These are phyloP conservation scores for Litchi chinensis DNA, from an alignment of 345 rosid species.

Conservation along the genomic window DNA sequence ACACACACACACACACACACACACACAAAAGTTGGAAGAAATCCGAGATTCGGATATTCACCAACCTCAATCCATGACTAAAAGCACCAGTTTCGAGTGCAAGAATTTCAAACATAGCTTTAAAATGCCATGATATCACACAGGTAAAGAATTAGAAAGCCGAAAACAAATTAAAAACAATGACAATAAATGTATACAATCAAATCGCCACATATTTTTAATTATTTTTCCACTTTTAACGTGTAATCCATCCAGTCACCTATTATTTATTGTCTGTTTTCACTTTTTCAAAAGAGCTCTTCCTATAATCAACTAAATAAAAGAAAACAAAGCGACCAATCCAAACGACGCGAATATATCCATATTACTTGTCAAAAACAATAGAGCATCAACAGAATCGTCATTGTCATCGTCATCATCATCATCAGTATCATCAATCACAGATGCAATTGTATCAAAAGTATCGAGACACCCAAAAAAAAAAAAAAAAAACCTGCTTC, in stretches of 20 bases:
- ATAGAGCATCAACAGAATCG: not conserved
- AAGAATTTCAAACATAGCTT: not conserved
- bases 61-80: not conserved
- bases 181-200: too few relatives aligned
- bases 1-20: too few relatives aligned
- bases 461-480: not conserved
- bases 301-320: not conserved
- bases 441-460: not conserved
- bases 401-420: not conserved
- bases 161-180: too few relatives aligned
- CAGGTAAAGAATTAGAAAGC: too few relatives aligned
- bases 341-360: not conserved
- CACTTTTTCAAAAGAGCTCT: not conserved
- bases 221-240: not conserved
- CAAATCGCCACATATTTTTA: not conserved
- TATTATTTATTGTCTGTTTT: not conserved
- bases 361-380: not conserved
- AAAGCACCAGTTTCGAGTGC: not conserved
- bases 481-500: constrained; percentile 36
- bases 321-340: not conserved
- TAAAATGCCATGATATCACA: not conserved
- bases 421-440: not conserved
- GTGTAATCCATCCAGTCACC: not conserved
- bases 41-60: not conserved
- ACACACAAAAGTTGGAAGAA: not conserved